phyloP scores from a whole-genome alignment of 2,329 filamentous ascomycete genomes.

The Tetracladium maxilliforme region DNA sequence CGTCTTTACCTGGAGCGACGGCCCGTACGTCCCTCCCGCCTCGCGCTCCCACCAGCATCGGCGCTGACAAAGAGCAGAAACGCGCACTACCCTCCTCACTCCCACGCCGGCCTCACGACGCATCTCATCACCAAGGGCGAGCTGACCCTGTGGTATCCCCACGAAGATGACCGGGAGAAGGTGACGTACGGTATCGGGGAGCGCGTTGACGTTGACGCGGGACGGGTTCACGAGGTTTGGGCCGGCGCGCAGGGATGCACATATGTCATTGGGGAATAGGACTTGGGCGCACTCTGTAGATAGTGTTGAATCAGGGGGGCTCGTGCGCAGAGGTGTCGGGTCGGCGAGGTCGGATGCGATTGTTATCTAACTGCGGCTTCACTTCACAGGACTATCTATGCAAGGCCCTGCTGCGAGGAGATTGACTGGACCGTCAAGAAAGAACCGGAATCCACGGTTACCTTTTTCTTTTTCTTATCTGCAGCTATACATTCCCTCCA shows the following conservation, averaged over 20 bases:
- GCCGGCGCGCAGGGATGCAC: conserved; percentile 51
- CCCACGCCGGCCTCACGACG: conserved; percentile 48
- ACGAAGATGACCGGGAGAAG: conserved; percentile 38
- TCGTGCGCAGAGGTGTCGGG: no score
- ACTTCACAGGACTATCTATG: no score
- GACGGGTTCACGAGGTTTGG: conserved; percentile 54
- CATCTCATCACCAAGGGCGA: conserved; percentile 53
- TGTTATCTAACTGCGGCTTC: no score
- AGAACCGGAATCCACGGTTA: no score
- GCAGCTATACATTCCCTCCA: no score
- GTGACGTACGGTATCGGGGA: conserved; percentile 44
- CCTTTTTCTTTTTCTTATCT: no score
- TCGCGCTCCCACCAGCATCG: not conserved
- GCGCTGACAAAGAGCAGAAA: conserved; percentile 27
- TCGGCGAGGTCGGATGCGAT: no score
- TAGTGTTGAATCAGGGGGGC: no score
- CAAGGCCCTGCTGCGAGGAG: no score
- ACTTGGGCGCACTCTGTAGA: no score
- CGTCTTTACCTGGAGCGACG: conserved; percentile 52
- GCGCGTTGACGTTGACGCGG: conserved; percentile 51
- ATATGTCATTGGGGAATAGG: conserved; percentile 47
- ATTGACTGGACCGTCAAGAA: no score
- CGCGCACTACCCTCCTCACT: conserved; percentile 53
- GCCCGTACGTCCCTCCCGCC: conserved; percentile 1
- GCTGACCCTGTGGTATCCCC: conserved; percentile 52